A percentile compares a stretch with the other conserved stretches of the same genome.
phyloP scores from a whole-genome alignment of 108 stramenopile genomes.

The Asterionellopsis glacialis region DNA sequence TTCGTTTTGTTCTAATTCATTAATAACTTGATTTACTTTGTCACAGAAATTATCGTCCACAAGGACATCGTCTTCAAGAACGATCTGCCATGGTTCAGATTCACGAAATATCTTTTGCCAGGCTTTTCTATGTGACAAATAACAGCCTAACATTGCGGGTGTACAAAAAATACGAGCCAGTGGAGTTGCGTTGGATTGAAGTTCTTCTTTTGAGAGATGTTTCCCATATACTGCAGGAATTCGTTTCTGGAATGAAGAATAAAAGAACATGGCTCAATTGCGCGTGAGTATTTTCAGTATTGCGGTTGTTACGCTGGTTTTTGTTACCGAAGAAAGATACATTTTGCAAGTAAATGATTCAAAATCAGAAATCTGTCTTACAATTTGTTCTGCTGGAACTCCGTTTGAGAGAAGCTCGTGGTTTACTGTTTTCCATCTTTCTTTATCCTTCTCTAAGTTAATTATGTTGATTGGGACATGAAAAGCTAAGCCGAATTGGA shows the following conservation, averaged over 20 bases:
- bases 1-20: slow-evolving; percentile 1
- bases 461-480: slow-evolving; percentile 18
- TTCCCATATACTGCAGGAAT: slow-evolving; percentile 15
- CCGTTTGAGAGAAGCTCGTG: slow-evolving; percentile 6
- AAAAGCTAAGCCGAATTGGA: background rate
- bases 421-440: slow-evolving; percentile 14
- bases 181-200: slow-evolving; percentile 6
- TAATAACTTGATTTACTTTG: background rate
- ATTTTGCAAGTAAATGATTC: too few relatives aligned
- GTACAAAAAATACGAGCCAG: slow-evolving; percentile 18
- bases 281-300: too few relatives aligned
- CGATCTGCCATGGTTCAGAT: slow-evolving; percentile 13
- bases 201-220: slow-evolving; percentile 6
- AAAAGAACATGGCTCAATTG: too few relatives aligned
- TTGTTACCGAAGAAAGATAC: too few relatives aligned
- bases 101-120: slow-evolving; percentile 9
- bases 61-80: slow-evolving; percentile 23
- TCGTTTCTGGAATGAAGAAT: background rate
- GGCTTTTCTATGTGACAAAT: slow-evolving; percentile 17
- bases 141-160: slow-evolving; percentile 19
- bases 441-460: slow-evolving; percentile 12
- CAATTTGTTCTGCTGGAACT: background rate
- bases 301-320: too few relatives aligned
- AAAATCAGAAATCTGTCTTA: too few relatives aligned
- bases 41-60: slow-evolving; percentile 1